Base-by-base conservation (phyloP, 345 rosid genomes). In the Gossypium stocksii region DNA sequence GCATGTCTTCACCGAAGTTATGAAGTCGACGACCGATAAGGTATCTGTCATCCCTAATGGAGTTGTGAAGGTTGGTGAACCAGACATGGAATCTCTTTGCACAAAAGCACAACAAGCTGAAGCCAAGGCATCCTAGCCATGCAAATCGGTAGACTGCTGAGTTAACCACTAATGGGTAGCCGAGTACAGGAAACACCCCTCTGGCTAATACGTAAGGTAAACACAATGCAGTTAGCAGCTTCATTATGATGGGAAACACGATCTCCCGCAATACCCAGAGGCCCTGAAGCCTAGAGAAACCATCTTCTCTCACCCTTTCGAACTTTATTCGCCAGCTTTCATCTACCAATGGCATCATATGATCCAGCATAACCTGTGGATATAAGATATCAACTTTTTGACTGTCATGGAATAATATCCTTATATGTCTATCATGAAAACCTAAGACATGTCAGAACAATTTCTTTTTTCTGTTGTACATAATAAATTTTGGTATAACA, bases 51-150 rank as follows among this genome's bases (percentile, higher is more conserved):
- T 96, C 99, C 2, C 97, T 91, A 69, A 96, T 93, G 23, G 98
- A 88, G 83, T 96, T 96, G 91, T 96, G 99, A 63, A 96, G 99
- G 87, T 96, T 96, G 57, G 97, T 90, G 87, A 93, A 93, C 97
- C 97, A 93, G 74, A 90, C 89, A 62, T 89, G 98, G 78, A 90
- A 93, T 79, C 97, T 88, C 78, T 89, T 96, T 10, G 92, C 94
- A 2, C 98, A 95, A 66, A 91, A 91, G 85, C 90, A 91, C 44
- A 91, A 29, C 13, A 87, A 48, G 70, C 97, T 90, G 77, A 93
- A 84, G 70, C 82, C 78, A 25, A 96, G 98, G 84, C 97, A 96
- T 60, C 99, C 97, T 71, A 96, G 75, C 99, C 99, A 96, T 0
- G 99, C 97, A 20, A 91, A 96, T 38, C 99, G 89, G 81, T 96